Evolutionary conservation across 352 stramenopile genomes (phyloP).

Genomic region (Phytophthora melonis): DNA sequence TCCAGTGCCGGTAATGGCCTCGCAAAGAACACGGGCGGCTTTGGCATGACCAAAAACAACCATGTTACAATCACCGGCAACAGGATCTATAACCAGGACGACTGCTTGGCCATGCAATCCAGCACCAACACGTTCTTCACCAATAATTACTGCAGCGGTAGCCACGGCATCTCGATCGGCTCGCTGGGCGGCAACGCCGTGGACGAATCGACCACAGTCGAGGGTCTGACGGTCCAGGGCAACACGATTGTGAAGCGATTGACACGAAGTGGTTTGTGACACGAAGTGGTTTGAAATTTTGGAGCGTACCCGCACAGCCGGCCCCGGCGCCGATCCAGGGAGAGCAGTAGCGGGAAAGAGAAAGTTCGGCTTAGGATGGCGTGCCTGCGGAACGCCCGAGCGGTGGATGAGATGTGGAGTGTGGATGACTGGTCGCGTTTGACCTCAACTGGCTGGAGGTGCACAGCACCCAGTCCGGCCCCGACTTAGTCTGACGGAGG

Average conservation of each 20-base stretch:
- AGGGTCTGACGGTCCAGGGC: slow-evolving; percentile 19
- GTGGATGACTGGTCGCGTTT: too few species aligned
- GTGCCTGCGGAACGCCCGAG: too few species aligned
- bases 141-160: slow-evolving; percentile 27
- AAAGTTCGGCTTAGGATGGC: too few species aligned
- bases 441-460: too few species aligned
- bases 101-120: slow-evolving; percentile 33
- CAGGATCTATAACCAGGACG: slow-evolving; percentile 44
- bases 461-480: too few species aligned
- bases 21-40: slow-evolving; percentile 37
- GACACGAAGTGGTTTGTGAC: too few species aligned
- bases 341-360: too few species aligned
- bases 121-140: slow-evolving; percentile 27
- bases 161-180: slow-evolving; percentile 38
- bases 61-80: slow-evolving; percentile 40
- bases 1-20: slow-evolving; percentile 17
- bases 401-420: too few species aligned
- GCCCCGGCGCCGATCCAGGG: too few species aligned
- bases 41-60: slow-evolving; percentile 38
- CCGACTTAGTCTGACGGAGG: too few species aligned
- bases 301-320: too few species aligned
- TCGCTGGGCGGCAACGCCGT: slow-evolving; percentile 27
- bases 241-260: slow-evolving; percentile 40
- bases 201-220: slow-evolving; percentile 24
- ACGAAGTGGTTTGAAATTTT: too few species aligned